Evolutionary conservation across 441 rosid species (phyloP).

Genomic region (Mallotus repandus): DNA sequence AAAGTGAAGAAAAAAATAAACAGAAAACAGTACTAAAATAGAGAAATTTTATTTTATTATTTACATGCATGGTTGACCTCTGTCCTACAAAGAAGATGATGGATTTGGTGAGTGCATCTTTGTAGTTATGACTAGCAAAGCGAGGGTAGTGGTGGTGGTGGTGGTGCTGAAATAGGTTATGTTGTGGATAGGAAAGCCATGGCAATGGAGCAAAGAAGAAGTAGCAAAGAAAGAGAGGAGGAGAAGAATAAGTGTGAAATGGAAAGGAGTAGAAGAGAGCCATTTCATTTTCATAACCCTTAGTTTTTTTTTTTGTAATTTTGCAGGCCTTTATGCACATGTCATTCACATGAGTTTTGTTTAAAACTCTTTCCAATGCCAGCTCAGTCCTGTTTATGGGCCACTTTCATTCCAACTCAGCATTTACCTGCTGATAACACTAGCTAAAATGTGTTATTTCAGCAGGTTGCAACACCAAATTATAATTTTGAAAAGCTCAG

Average conservation of each 20-base stretch:
- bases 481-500: no score
- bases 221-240: slow-evolving; percentile 33
- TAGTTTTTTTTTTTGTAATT: no score
- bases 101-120: slow-evolving; percentile 83
- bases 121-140: slow-evolving; percentile 57
- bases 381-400: no score
- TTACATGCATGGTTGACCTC: slow-evolving; percentile 40
- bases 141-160: slow-evolving; percentile 37
- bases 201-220: slow-evolving; percentile 38
- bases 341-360: no score
- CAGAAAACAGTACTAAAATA: neutral
- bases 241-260: slow-evolving; percentile 26
- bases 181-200: slow-evolving; percentile 38
- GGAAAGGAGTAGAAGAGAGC: slow-evolving; percentile 27
- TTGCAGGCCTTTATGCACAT: no score
- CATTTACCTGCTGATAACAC: no score
- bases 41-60: slow-evolving; percentile 9
- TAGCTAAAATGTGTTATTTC: no score
- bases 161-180: slow-evolving; percentile 31
- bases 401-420: no score
- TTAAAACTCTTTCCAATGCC: no score
- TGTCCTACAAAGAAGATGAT: slow-evolving; percentile 94
- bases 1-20: neutral
- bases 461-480: no score
- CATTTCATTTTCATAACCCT: slow-evolving; percentile 23